These are phyloP conservation scores for Aspergillus sparsus DNA, from an alignment of 495 filamentous ascomycete genomes.

Conservation along the genomic window DNA sequence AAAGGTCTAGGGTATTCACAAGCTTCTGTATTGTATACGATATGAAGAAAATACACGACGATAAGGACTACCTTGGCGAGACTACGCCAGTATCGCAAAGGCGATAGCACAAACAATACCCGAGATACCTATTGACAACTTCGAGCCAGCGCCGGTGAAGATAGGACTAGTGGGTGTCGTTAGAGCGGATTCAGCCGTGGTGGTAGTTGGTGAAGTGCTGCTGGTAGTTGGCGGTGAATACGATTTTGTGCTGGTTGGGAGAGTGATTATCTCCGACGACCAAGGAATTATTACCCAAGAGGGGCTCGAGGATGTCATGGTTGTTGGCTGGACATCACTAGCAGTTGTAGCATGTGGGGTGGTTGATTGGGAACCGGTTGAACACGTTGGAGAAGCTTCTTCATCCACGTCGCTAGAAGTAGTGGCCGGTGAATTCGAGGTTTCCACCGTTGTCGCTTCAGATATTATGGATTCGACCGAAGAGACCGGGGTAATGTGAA, in stretches of 20 bases:
- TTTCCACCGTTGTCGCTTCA: not conserved
- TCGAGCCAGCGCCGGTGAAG: conserved; percentile 35
- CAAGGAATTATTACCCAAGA: not conserved
- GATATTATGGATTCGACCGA: not conserved
- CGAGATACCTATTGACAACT: conserved; percentile 26
- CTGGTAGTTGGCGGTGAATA: conserved; percentile 4
- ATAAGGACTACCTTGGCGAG: not conserved
- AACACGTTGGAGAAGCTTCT: too few relatives aligned
- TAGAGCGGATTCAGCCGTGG: conserved; percentile 9
- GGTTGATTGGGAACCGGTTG: too few relatives aligned
- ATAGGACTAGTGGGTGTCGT: conserved; percentile 25
- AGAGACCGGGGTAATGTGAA: not conserved
- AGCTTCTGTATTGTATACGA: not conserved
- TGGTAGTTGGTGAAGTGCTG: not conserved
- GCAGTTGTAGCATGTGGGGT: too few relatives aligned
- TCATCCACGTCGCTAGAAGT: not conserved
- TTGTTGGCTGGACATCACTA: too few relatives aligned
- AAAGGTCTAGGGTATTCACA: not conserved
- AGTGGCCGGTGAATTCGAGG: not conserved
- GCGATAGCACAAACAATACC: conserved; percentile 23
- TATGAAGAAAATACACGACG: not conserved
- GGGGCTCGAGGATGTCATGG: not conserved
- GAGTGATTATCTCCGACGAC: not conserved
- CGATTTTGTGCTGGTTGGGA: not conserved
- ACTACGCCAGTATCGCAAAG: conserved; percentile 26